Conservation (phyloP, 768 basidiomycete species). For the Boletus eberwhitei region DNA sequence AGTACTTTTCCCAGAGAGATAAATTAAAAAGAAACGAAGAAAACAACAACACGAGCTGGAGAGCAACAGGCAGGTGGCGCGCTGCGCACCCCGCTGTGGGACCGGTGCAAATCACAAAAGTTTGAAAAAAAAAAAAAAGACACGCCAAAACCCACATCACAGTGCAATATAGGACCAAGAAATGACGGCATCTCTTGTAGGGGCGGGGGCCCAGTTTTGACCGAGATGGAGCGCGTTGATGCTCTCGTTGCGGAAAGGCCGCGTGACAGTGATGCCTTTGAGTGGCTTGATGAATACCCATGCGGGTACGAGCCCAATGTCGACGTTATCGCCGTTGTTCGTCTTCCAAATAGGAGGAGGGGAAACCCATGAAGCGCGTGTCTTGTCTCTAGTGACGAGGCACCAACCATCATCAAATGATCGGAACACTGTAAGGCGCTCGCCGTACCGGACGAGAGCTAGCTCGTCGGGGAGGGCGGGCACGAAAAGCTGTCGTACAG, state of each 20-base stretch:
- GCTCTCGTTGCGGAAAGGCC: constrained; percentile 62
- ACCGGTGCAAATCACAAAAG: not conserved
- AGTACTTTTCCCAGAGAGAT: too few relatives aligned
- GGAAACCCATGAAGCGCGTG: constrained; percentile 40
- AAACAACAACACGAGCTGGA: not conserved
- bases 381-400: constrained; percentile 57
- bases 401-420: constrained; percentile 82
- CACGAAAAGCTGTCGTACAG: constrained; percentile 61
- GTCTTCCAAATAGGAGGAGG: constrained; percentile 9
- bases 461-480: constrained; percentile 77
- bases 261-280: constrained; percentile 55
- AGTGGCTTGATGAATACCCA: constrained; percentile 72
- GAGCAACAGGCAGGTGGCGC: not conserved
- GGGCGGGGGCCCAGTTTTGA: constrained; percentile 17
- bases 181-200: constrained; percentile 46
- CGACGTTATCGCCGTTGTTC: constrained; percentile 40
- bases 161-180: constrained; percentile 48
- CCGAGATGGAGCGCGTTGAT: constrained; percentile 47
- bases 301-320: constrained; percentile 70
- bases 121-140: not conserved
- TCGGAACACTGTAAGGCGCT: constrained; percentile 59
- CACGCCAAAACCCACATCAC: not conserved
- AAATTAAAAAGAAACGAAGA: not conserved
- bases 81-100: not conserved
- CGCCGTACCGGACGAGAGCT: constrained; percentile 46